phyloP scores from a whole-genome alignment of 768 basidiomycete species.

The Leccinellum albellum region DNA sequence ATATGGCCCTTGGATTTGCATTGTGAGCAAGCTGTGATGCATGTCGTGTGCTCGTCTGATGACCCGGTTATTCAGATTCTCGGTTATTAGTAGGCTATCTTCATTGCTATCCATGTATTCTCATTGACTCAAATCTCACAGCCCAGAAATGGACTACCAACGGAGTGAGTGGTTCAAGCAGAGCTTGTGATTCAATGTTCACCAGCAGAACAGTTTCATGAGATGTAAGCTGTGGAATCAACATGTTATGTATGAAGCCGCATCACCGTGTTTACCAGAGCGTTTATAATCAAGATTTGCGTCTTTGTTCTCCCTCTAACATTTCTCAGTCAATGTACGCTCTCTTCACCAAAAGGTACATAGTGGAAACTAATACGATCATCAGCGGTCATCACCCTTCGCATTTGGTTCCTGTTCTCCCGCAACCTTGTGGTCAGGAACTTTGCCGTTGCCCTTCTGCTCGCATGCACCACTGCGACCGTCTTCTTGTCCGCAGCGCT shows the following conservation, averaged over 20 bases:
- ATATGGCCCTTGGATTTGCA: slow-evolving; percentile 3
- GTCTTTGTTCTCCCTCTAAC: background rate
- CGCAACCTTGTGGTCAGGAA: background rate
- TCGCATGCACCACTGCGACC: background rate
- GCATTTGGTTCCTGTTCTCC: slow-evolving; percentile 21
- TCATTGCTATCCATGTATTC: background rate
- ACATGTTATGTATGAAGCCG: background rate
- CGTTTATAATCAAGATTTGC: background rate
- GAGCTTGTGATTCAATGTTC: background rate
- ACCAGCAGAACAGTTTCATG: background rate
- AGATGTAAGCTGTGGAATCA: background rate
- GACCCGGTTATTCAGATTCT: background rate
- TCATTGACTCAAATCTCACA: background rate
- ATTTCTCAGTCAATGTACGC: slow-evolving; percentile 17
- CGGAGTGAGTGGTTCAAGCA: background rate
- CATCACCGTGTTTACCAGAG: background rate
- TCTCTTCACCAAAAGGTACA: background rate
- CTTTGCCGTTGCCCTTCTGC: background rate
- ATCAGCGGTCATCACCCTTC: slow-evolving; percentile 12
- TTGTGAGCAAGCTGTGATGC: slow-evolving; percentile 1
- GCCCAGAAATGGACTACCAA: background rate
- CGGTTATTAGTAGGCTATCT: background rate
- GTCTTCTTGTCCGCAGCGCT: background rate
- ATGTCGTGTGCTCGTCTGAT: background rate
- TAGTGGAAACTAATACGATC: background rate